Conservation (phyloP, 2,329 filamentous ascomycete species). For the Venturia asperata region DNA sequence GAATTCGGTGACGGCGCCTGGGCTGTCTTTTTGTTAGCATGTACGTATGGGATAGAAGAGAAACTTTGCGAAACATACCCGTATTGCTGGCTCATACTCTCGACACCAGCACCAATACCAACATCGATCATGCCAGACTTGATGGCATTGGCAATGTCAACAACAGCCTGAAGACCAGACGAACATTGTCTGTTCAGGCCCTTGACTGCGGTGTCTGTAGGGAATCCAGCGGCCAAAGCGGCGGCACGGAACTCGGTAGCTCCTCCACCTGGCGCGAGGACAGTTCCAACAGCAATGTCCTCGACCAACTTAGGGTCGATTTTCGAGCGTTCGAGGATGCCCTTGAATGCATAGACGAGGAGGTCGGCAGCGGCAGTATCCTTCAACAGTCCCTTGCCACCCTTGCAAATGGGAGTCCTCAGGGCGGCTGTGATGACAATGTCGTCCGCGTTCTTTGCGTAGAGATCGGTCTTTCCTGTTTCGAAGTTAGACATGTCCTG, state of each 20-base stretch:
- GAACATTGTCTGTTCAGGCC: constrained; percentile 92
- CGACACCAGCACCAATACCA: constrained; percentile 87
- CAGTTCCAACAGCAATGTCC: constrained; percentile 85
- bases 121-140: constrained; percentile 87
- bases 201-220: constrained; percentile 75
- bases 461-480: constrained; percentile 1
- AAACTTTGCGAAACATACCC: constrained; percentile 54
- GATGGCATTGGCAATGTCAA: constrained; percentile 93
- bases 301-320: constrained; percentile 86
- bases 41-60: neutral
- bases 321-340: constrained; percentile 72
- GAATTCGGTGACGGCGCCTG: constrained; percentile 84
- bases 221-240: constrained; percentile 82
- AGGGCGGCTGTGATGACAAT: constrained; percentile 87
- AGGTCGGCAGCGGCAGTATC: constrained; percentile 84
- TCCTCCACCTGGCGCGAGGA: constrained; percentile 86
- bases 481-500: neutral
- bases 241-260: constrained; percentile 96
- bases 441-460: constrained; percentile 8
- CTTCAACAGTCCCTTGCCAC: constrained; percentile 90
- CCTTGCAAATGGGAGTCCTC: constrained; percentile 86
- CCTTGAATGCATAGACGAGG: constrained; percentile 74
- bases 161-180: constrained; percentile 82
- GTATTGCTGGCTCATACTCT: constrained; percentile 93
- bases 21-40: constrained; percentile 40